Evolutionary conservation across 768 basidiomycete species (phyloP).

Genomic region (Leccinum ochraceum): DNA sequence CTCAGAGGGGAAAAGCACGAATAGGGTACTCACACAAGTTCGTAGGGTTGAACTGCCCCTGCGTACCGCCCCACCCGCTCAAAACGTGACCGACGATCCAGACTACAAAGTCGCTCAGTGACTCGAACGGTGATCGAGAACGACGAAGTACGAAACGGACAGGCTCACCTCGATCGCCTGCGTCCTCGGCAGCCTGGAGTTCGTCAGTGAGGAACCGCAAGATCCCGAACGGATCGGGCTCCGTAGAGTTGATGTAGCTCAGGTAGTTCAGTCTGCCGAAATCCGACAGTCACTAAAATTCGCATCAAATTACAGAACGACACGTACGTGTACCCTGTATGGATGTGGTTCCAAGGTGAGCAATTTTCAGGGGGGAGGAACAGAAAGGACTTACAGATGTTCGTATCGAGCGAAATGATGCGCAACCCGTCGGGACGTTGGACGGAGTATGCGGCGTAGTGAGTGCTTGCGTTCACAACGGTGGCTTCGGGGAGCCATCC

Average conservation of each 20-base stretch:
- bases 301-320: neutral
- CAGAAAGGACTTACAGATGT: conserved; percentile 44
- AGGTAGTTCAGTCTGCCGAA: conserved; percentile 43
- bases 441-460: conserved; percentile 51
- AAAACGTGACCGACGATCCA: conserved; percentile 55
- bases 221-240: conserved; percentile 50
- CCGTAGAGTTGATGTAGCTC: conserved; percentile 48
- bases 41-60: conserved; percentile 42
- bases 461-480: conserved; percentile 41
- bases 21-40: conserved; percentile 40
- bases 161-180: conserved; percentile 42
- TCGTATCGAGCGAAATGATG: conserved; percentile 53
- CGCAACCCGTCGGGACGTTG: conserved; percentile 44
- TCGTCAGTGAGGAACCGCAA: conserved; percentile 52
- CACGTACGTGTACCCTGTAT: conserved; percentile 38
- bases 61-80: conserved; percentile 46
- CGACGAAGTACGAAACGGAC: neutral
- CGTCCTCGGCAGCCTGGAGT: conserved; percentile 53
- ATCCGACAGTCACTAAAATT: neutral
- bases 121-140: neutral
- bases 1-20: neutral
- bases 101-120: conserved; percentile 26
- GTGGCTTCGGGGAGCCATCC: conserved; percentile 44
- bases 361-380: neutral
- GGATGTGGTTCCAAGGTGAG: neutral